Evolutionary conservation across 345 rosid species (phyloP).

Genomic region (Boechera stricta): DNA sequence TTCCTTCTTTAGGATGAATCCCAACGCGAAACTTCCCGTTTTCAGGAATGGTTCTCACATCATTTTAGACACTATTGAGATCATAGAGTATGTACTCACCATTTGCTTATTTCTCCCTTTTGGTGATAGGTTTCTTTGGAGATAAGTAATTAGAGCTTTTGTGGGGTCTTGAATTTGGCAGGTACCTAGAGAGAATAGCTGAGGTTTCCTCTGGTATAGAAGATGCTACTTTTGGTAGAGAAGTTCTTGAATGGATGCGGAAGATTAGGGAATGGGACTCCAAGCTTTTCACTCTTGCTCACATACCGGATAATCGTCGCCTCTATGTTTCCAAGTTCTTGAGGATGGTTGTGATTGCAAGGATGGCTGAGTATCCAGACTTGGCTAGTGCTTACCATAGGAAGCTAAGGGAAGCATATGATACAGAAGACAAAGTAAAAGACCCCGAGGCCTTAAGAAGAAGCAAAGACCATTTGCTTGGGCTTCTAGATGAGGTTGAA

Average conservation of each 20-base stretch:
- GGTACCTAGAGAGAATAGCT: conserved; percentile 82
- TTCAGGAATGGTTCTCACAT: conserved; percentile 79
- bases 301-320: conserved; percentile 63
- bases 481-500: conserved; percentile 76
- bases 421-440: conserved; percentile 73
- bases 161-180: conserved; percentile 35
- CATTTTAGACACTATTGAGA: conserved; percentile 78
- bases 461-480: conserved; percentile 64
- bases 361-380: conserved; percentile 86
- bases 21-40: conserved; percentile 72
- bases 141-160: background rate
- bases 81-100: conserved; percentile 65
- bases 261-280: conserved; percentile 80
- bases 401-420: conserved; percentile 74
- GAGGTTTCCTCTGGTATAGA: conserved; percentile 59
- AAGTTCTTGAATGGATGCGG: conserved; percentile 74
- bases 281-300: conserved; percentile 72
- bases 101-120: conserved; percentile 11
- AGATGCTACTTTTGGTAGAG: conserved; percentile 53
- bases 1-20: conserved; percentile 82
- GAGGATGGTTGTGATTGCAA: conserved; percentile 75
- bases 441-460: conserved; percentile 52
- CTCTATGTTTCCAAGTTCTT: conserved; percentile 69
- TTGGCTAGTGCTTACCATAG: conserved; percentile 84
- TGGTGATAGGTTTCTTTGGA: background rate